These are phyloP conservation scores for Jasminum sambac DNA, from an alignment of 257 asterid species.

Conservation along the genomic window DNA sequence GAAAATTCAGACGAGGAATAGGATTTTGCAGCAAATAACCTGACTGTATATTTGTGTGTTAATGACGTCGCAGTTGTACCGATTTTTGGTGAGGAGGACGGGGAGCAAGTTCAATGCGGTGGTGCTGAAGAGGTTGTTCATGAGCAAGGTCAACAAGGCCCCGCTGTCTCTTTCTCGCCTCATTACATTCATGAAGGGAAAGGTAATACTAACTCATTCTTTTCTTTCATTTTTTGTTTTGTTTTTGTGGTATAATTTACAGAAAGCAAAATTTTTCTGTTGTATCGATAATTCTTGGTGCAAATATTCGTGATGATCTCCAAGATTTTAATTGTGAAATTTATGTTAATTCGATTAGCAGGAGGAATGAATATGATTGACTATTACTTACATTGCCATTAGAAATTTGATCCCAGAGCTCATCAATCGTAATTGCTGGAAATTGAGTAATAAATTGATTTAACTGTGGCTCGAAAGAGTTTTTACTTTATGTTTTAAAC, in stretches of 20 bases:
- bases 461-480: not conserved
- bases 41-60: not conserved
- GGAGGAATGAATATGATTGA: not conserved
- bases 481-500: not conserved
- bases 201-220: conserved; percentile 22
- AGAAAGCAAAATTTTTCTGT: not conserved
- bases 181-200: conserved; percentile 27
- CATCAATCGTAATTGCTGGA: not conserved
- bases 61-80: conserved; percentile 28
- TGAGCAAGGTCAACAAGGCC: conserved; percentile 47
- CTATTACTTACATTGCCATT: not conserved
- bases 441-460: not conserved
- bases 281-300: not conserved
- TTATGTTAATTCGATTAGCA: not conserved
- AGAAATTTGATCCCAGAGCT: not conserved
- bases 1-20: not conserved
- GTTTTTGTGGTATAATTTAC: not conserved
- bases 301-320: not conserved
- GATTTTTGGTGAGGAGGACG: conserved; percentile 41
- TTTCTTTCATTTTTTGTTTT: not conserved
- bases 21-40: not conserved
- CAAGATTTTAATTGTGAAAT: not conserved
- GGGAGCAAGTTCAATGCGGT: conserved; percentile 44
- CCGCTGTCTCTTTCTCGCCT: conserved; percentile 39
- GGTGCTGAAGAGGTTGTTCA: conserved; percentile 40